Evolutionary conservation across 2,329 filamentous ascomycete genomes (phyloP), one percentile per base, ranked within the genome.

Genomic region (Aspergillus phoenicis): DNA sequence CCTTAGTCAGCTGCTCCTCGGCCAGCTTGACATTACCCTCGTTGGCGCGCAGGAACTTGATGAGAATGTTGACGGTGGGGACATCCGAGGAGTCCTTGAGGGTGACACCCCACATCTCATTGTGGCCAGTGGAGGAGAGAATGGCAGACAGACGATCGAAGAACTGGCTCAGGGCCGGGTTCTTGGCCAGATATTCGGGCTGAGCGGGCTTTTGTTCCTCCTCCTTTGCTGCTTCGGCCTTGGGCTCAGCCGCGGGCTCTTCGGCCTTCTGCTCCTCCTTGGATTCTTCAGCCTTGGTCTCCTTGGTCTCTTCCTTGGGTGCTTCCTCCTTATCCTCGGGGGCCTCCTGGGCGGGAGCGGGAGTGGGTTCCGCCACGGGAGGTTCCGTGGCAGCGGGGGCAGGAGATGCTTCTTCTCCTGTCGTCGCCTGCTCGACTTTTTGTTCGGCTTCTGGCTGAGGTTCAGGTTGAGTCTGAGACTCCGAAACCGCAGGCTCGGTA

Each of bases 11-110:
- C 80, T 97, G 93, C 58, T 89, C 85, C 73, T 89, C 87, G 15
- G 93, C 91, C 73, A 88, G 88, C 57, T 82, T 81, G 6, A 91
- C 75, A 71, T 96, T 88, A 63, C 89, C 88, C 63, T 88, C 87
- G 75, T 97, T 97, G 74, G 93, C 94, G 68, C 93, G 91, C 59
- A 98, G 85, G 80, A 93, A 97, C 81, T 97, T 98, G 75, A 96
- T 92, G 52, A 97, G 83, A 55, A 97, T 86, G 69, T 97, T 88
- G 73, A 90, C 89, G 52, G 90, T 93, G 58, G 91, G 91, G 56
- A 93, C 83, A 69, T 92, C 83, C 43, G 78, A 69, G 58, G 68
- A 70, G 59, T 73, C 70, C 61, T 76, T 73, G 48, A 97, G 85
- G 33, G 84, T 81, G 57, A 97, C 87, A 52, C 93, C 93, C 87